Evolutionary conservation across 2,329 filamentous ascomycete species (phyloP).

Genomic region (Ophiostoma tasmaniense): DNA sequence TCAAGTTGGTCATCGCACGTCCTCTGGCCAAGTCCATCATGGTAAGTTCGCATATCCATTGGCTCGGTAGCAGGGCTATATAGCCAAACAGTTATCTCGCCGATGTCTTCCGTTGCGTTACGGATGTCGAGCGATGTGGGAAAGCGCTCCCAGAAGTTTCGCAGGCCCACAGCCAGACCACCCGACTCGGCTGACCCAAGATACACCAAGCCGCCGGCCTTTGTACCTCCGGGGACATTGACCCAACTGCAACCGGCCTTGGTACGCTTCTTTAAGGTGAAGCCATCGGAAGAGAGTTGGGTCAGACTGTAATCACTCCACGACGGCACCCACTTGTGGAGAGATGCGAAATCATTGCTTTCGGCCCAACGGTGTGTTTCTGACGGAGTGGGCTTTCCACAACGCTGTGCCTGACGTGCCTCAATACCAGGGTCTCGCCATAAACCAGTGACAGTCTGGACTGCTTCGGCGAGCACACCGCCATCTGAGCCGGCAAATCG

Average conservation of each 20-base stretch:
- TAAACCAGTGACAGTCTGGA: neutral
- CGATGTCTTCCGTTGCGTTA: neutral
- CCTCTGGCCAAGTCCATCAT: neutral
- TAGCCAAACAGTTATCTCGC: neutral
- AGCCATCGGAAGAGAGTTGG: neutral
- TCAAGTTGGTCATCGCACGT: conserved; percentile 2
- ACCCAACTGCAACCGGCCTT: neutral
- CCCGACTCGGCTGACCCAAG: neutral
- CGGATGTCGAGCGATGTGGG: neutral
- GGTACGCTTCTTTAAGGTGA: neutral
- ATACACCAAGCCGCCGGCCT: neutral
- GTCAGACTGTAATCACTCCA: neutral
- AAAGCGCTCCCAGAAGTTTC: conserved; percentile 2
- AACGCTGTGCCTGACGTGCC: neutral
- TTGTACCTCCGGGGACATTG: neutral
- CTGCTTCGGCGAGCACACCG: neutral
- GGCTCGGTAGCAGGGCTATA: neutral
- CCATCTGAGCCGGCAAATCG: neutral
- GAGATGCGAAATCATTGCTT: neutral
- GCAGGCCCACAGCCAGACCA: neutral
- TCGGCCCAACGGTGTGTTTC: neutral
- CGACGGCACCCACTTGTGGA: conserved; percentile 1
- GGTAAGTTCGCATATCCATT: neutral
- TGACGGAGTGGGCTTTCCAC: neutral
- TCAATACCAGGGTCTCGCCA: neutral